Evolutionary conservation across 768 basidiomycete genomes (phyloP).

Genomic region (Boletus pseudopeckii): DNA sequence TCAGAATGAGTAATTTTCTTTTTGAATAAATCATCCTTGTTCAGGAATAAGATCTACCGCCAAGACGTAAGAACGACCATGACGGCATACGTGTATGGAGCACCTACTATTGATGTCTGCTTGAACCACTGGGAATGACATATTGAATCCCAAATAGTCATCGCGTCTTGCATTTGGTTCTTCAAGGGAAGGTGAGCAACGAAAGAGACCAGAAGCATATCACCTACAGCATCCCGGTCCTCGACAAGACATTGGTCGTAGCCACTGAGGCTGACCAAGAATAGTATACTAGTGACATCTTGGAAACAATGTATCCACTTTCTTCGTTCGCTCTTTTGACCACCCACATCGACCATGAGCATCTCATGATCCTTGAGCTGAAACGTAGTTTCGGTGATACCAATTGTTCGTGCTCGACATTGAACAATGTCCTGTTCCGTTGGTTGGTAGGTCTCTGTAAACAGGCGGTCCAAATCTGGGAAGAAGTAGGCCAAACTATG

Average conservation of each 20-base stretch:
- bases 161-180: conserved; percentile 99
- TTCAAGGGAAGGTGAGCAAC: conserved; percentile 26
- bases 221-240: conserved; percentile 81
- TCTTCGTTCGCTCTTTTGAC: conserved; percentile 88
- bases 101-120: conserved; percentile 81
- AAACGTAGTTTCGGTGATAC: conserved; percentile 88
- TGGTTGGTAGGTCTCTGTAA: conserved; percentile 67
- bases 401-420: conserved; percentile 82
- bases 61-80: not conserved
- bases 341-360: conserved; percentile 92
- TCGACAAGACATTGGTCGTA: conserved; percentile 95
- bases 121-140: conserved; percentile 98
- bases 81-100: not conserved
- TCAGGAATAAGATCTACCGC: conserved; percentile 83
- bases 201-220: not conserved
- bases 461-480: conserved; percentile 73
- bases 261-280: conserved; percentile 86
- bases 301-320: conserved; percentile 97
- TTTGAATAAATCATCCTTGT: conserved; percentile 93
- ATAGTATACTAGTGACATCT: conserved; percentile 90
- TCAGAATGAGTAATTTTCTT: conserved; percentile 77
- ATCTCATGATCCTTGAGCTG: conserved; percentile 74
- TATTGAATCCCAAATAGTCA: conserved; percentile 99
- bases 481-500: conserved; percentile 74
- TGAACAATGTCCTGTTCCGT: conserved; percentile 86